A percentile compares a stretch with the other conserved stretches of the same genome.
Evolutionary conservation across 129 eudicot species (phyloP).

Genomic region (Tagetes erecta): DNA sequence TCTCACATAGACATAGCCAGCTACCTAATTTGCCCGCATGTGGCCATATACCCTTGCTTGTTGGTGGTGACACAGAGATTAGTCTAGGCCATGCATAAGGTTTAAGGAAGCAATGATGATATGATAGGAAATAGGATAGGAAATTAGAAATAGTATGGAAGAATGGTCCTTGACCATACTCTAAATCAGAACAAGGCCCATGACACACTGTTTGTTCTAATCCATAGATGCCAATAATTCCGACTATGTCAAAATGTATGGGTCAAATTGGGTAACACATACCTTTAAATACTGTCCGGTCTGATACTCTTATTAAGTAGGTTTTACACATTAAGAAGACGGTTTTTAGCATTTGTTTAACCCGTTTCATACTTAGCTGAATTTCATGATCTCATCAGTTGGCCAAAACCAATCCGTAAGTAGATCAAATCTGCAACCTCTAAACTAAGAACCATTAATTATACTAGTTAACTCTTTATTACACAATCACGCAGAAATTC

Average conservation of each 20-base stretch:
- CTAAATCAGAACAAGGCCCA: constrained; percentile 15
- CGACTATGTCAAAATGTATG: neutral
- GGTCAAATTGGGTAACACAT: neutral
- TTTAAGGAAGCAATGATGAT: constrained; percentile 1
- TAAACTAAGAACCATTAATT: neutral
- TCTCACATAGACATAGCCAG: neutral
- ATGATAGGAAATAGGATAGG: constrained; percentile 3
- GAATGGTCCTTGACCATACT: constrained; percentile 13
- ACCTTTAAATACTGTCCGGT: too few relatives aligned
- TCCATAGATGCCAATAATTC: neutral
- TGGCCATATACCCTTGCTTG: neutral
- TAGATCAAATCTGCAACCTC: neutral
- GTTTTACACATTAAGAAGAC: neutral
- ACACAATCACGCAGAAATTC: constrained; percentile 23
- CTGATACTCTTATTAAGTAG: neutral
- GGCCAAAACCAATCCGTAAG: neutral
- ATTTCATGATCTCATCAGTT: neutral
- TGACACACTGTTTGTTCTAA: neutral
- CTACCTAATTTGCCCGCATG: neutral
- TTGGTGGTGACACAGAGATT: neutral
- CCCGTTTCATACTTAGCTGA: neutral
- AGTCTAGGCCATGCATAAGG: constrained; percentile 2
- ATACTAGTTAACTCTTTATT: constrained; percentile 12
- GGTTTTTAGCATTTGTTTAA: neutral
- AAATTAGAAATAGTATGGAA: constrained; percentile 11